Conservation (phyloP, 805 yeast genomes). For the Dipodascus geniculatus region DNA sequence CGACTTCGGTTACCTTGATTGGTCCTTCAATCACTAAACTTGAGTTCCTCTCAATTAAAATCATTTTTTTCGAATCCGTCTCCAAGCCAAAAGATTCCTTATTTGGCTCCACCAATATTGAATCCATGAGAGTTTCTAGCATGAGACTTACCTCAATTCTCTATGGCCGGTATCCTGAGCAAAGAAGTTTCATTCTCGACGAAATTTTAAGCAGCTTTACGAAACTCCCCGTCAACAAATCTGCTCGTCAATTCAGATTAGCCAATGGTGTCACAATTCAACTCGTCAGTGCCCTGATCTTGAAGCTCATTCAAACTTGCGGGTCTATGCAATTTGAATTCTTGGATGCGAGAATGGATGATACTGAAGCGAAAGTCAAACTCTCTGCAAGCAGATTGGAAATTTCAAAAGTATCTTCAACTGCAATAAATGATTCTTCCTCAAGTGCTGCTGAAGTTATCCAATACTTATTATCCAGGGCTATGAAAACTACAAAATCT, state of each 20-base stretch:
- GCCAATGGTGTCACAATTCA: constrained; percentile 39
- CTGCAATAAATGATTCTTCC: constrained; percentile 10
- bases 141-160: constrained; percentile 8
- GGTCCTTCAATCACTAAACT: constrained; percentile 1
- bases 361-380: constrained; percentile 3
- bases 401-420: constrained; percentile 5
- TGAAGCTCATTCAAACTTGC: constrained; percentile 33
- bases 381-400: constrained; percentile 4
- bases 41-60: background rate
- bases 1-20: background rate
- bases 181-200: constrained; percentile 46
- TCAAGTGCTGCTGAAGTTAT: constrained; percentile 13
- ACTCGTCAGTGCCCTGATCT: constrained; percentile 34
- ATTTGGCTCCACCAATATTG: background rate
- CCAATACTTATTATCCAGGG: constrained; percentile 15
- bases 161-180: constrained; percentile 28
- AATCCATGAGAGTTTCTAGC: constrained; percentile 1
- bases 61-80: background rate
- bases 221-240: constrained; percentile 36
- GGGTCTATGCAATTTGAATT: constrained; percentile 19
- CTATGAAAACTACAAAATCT: constrained; percentile 13
- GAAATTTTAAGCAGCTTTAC: constrained; percentile 46
- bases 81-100: constrained; percentile 1
- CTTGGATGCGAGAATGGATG: constrained; percentile 6
- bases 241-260: constrained; percentile 34